Evolutionary conservation across 208 protist species (phyloP).

Genomic region (Paratrypanosoma confusum): DNA sequence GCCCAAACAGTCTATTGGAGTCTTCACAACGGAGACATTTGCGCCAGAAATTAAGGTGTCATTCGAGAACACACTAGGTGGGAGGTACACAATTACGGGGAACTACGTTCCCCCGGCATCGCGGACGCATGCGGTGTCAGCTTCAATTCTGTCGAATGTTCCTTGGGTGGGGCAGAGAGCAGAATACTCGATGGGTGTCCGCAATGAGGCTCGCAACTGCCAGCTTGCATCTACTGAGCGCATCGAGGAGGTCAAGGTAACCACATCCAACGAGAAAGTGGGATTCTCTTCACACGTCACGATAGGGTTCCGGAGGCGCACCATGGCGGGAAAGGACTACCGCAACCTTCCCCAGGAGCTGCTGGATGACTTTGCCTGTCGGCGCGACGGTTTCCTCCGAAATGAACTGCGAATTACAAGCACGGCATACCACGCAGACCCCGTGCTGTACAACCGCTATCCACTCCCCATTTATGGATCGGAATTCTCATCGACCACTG

Average conservation of each 20-base stretch:
- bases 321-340: slow-evolving; percentile 40
- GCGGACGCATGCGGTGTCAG: slow-evolving; percentile 51
- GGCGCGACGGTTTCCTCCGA: slow-evolving; percentile 58
- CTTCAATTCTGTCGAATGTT: slow-evolving; percentile 69
- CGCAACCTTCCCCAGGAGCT: slow-evolving; percentile 13
- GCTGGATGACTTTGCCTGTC: slow-evolving; percentile 35
- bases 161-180: slow-evolving; percentile 60
- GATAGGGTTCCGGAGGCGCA: slow-evolving; percentile 59
- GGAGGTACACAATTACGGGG: slow-evolving; percentile 59
- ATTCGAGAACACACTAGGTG: slow-evolving; percentile 64
- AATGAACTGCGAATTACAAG: slow-evolving; percentile 39
- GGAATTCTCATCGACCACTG: slow-evolving; percentile 32
- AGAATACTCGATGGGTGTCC: slow-evolving; percentile 61
- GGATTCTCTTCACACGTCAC: slow-evolving; percentile 42
- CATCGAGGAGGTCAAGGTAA: slow-evolving; percentile 60
- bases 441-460: slow-evolving; percentile 72
- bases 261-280: slow-evolving; percentile 34
- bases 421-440: slow-evolving; percentile 56
- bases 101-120: slow-evolving; percentile 77
- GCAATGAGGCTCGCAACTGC: slow-evolving; percentile 51
- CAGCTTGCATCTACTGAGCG: slow-evolving; percentile 52
- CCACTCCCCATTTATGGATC: slow-evolving; percentile 62
- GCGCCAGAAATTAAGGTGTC: slow-evolving; percentile 60
- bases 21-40: slow-evolving; percentile 77
- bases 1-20: slow-evolving; percentile 55